phyloP scores from a whole-genome alignment of 768 basidiomycete species.

The Kwoniella dendrophila region DNA sequence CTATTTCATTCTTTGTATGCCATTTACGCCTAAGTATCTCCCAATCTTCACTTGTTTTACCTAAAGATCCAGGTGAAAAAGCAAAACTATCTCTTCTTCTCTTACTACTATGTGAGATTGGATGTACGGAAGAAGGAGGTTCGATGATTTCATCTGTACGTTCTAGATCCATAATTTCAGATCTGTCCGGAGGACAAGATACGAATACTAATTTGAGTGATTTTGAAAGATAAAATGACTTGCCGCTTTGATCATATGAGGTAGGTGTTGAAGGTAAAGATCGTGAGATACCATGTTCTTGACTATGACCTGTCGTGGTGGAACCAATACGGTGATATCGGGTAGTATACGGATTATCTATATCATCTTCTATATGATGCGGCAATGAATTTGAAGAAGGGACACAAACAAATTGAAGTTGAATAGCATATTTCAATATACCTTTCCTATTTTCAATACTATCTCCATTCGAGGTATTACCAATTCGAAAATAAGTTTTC shows the following conservation, averaged over 20 bases:
- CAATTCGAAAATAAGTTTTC: constrained; percentile 31
- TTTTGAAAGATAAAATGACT: constrained; percentile 47
- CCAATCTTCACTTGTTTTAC: constrained; percentile 34
- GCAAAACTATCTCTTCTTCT: constrained; percentile 17
- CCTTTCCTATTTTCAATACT: constrained; percentile 14
- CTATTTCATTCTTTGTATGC: no score
- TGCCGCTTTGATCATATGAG: background rate
- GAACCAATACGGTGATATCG: constrained; percentile 5
- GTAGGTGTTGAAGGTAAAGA: background rate
- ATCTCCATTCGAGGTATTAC: background rate
- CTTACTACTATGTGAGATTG: background rate
- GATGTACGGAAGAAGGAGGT: constrained; percentile 12
- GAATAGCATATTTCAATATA: constrained; percentile 45
- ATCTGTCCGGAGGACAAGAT: constrained; percentile 24
- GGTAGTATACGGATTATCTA: constrained; percentile 24
- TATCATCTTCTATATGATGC: background rate
- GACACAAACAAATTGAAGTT: constrained; percentile 50
- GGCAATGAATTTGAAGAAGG: background rate
- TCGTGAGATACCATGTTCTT: no score
- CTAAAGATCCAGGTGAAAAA: constrained; percentile 30
- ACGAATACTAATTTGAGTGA: constrained; percentile 51
- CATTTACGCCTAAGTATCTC: constrained; percentile 32
- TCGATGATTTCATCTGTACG: constrained; percentile 40
- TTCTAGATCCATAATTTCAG: constrained; percentile 32
- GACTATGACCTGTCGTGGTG: background rate